Base-by-base conservation (phyloP, 805 yeast genomes). In the Ogataea nonfermentans region DNA sequence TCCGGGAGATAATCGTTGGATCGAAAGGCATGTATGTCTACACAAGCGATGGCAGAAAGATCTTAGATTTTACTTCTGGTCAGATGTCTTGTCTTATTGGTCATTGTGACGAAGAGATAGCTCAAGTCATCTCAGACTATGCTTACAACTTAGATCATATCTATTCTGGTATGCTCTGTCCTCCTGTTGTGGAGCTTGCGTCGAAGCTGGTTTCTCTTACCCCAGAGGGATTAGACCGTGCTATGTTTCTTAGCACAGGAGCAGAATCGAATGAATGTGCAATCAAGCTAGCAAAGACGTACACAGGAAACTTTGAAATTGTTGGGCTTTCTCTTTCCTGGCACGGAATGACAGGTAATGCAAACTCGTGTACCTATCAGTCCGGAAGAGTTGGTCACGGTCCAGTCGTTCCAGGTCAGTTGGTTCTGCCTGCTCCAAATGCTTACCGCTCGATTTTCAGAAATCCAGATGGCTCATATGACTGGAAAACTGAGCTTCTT, bases 211-310 rank as follows among this genome's bases (percentile, higher is more conserved):
- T 55, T 2, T 40, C 41, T 4, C 32, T 56, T 31, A 32, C 53
- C 19, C 54, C 59, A 15, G 40, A 34, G 11, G 58, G 58, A 2
- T 41, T 59, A 12, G 56, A 52, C 16, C 52, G 43, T 31, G 57
- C 56, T 9, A 37, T 45, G 19, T 56, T 62, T 15, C 48, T 49
- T 11, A 55, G 57, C 38, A 61, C 67, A 4, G 66, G 66, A 3
- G 51, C 56, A 33, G 66, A 63, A 37, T 55, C 63, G 13, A 62
- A 57, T 36, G 63, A 63, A 37, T 57, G 59, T 29, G 65, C 67
- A 9, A 55, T 61, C 19, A 62, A 63, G 39, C 46, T 63, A 30
- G 63, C 59, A 15, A 59, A 56, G 34, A 41, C 46, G 9, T 46
- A 24, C 35, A 55, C 61, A 3, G 59, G 58, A 6, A 56, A 54